Base-by-base conservation (phyloP, 75 land plant genomes). In the Cupressus sempervirens region DNA sequence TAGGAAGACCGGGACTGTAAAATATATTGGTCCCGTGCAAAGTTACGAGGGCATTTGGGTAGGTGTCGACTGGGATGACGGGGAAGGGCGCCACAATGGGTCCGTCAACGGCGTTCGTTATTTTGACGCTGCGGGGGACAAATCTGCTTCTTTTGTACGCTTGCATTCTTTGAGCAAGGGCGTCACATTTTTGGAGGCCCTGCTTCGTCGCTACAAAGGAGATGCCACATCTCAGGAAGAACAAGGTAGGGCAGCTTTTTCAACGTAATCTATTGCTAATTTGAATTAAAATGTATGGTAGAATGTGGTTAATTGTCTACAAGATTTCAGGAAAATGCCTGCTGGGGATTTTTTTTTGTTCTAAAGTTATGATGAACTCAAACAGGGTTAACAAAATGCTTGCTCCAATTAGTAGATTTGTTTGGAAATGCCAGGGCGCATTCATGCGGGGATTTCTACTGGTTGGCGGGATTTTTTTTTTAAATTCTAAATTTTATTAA, bases 11-110 rank as follows among this genome's bases (percentile, higher is more conserved):
- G 99, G 99, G 41, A 95, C 97, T 14, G 94, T 97, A n/a, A 85
- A 81, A 53, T 97, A 94, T 88, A 82, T 91, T 1, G 99, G 98
- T 2, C 74, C 89, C 1, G 95, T 97, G 72, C 76, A 91, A 48
- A 96, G 98, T 62, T 88, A 97, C 81, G 52, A 90, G 7, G 96
- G 99, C 15, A 38, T 36, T 4, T 96, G 99, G 99, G 89, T 92
- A 18, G 99, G 99, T 26, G 95, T 95, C 40, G 98, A 97, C 34
- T 97, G 99, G 99, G 99, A 97, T 86, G 74, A 83, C 68, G 93
- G 89, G 0, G 85, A 88, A 3, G 98, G 92, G 30, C 93, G 94
- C 62, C 98, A 97, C 85, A 92, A 95, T 65, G 99, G 99, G 2
- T 83, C 93, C 67, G 80, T 94, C 85, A 88, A 91, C 36, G 98